Percentiles rank a stretch among this genome's conserved stretches.
Conservation (phyloP, 73 alveolate genomes). For the Uronychia binucleata region DNA sequence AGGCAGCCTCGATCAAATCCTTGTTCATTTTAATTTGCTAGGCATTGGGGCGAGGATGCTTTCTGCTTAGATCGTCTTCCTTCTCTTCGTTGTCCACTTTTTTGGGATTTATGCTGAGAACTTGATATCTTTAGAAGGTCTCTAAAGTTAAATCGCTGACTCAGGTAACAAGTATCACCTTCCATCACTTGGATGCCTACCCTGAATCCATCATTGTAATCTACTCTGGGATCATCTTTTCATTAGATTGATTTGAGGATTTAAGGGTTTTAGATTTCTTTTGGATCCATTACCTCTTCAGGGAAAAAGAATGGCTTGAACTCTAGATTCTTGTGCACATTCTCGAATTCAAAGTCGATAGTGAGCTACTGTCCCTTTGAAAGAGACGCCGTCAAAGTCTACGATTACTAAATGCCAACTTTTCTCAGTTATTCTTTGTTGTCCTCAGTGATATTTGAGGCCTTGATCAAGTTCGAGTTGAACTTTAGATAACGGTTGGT, state of each 20-base stretch:
- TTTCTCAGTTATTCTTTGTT: not conserved
- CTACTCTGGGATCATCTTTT: not conserved
- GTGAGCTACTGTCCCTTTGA: not conserved
- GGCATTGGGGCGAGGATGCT: not conserved
- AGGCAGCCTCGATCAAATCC: constrained; percentile 28
- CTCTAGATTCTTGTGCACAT: not conserved
- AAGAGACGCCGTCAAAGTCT: not conserved
- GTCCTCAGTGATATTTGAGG: not conserved
- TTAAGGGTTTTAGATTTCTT: not conserved
- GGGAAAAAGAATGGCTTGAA: constrained; percentile 3
- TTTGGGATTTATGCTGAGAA: not conserved
- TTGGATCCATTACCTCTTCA: constrained; percentile 6
- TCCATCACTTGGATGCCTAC: not conserved
- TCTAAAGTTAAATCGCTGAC: not conserved
- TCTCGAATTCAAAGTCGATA: not conserved
- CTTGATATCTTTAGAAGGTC: not conserved
- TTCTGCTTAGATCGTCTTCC: constrained; percentile 2
- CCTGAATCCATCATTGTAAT: constrained; percentile 16
- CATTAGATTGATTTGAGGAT: not conserved
- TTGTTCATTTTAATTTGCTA: not conserved
- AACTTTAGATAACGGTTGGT: not conserved
- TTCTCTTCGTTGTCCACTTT: not conserved
- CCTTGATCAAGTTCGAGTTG: not conserved
- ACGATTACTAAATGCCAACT: not conserved
- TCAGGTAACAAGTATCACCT: constrained; percentile 3